Evolutionary conservation across 768 basidiomycete genomes (phyloP), one percentile per base, ranked within the genome.

Genomic region (Pilatotrama ljubarskyi): DNA sequence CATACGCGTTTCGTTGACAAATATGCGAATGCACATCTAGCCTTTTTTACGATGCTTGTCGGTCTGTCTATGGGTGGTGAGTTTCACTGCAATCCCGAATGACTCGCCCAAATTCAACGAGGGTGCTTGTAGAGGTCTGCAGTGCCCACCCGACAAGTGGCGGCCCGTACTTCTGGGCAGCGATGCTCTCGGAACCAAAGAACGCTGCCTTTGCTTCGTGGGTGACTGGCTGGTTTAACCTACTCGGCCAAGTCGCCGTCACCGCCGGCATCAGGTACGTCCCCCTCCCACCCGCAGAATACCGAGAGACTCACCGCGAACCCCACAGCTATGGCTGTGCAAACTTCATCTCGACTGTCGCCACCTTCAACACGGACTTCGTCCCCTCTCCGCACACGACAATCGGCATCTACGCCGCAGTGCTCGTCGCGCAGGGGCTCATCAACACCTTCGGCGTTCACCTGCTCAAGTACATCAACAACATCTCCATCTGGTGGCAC

Each of bases 121-220:
- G 20, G 18, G 3, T 36, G 20, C 24, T 29, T 17, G 17, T 38
- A 66, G 79, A 81, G 70, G 72, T 77, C 32, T 78, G 75, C 60
- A 87, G 85, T 62, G 85, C 87, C 2, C 86, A 85, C 74, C 87
- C 85, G 5, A 87, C 86, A 2, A 85, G 83, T 49, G 87, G 88
- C 6, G 88, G 88, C 0, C 88, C 90, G 0, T 90, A 90, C 66
- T 90, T 85, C 71, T 90, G 89, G 90, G 84, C 88, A n/a, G 88
- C 88, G 1, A 87, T 90, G 82, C 72, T 91, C 0, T 84, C 86
- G 1, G 75, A 76, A 53, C 82, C 81, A 1, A 64, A 80, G 63
- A 72, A 80, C 37, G 87, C 87, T 3, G 75, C 87, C 0, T 76
- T 90, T 29, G 85, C 87, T 2, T 87, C 88, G 0, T 92, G 88